Percentiles rank a stretch among this genome's conserved stretches.
Conservation (phyloP, 495 filamentous ascomycete species). For the Podospora pseudoanserina region DNA sequence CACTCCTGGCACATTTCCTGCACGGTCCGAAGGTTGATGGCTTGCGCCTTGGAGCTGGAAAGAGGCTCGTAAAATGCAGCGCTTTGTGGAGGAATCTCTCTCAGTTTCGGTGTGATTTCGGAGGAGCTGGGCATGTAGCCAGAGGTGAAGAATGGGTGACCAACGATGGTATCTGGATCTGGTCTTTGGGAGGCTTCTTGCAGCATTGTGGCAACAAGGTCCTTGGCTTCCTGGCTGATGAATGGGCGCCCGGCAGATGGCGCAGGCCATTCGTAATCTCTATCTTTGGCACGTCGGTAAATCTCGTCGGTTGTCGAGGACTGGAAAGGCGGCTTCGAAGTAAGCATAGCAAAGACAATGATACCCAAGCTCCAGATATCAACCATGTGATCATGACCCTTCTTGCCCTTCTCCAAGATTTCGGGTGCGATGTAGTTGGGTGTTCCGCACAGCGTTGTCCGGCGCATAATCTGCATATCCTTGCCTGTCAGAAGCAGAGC, state of each 20-base stretch:
- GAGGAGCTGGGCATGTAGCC: slow-evolving; percentile 53
- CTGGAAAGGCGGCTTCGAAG: slow-evolving; percentile 85
- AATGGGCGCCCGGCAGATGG: slow-evolving; percentile 46
- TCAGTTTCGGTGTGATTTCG: slow-evolving; percentile 50
- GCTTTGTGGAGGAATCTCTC: slow-evolving; percentile 45
- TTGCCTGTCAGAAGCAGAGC: slow-evolving; percentile 82
- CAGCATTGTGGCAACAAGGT: slow-evolving; percentile 70
- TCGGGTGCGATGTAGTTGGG: slow-evolving; percentile 99
- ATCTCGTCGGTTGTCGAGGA: slow-evolving; percentile 83
- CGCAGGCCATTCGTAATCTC: slow-evolving; percentile 75
- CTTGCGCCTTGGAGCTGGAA: slow-evolving; percentile 18
- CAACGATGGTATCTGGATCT: slow-evolving; percentile 74
- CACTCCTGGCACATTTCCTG: slow-evolving; percentile 43
- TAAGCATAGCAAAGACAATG: slow-evolving; percentile 92
- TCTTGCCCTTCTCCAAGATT: slow-evolving; percentile 79
- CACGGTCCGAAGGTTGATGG: slow-evolving; percentile 35
- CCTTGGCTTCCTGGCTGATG: slow-evolving; percentile 64
- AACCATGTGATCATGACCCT: slow-evolving; percentile 83
- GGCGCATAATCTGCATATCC: slow-evolving; percentile 68
- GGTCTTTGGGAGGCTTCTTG: slow-evolving; percentile 70
- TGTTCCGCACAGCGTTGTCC: slow-evolving; percentile 92
- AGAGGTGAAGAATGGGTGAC: slow-evolving; percentile 73
- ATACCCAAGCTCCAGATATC: slow-evolving; percentile 97
- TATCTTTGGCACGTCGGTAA: slow-evolving; percentile 67
- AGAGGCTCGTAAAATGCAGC: slow-evolving; percentile 40